A percentile compares a stretch with the other conserved stretches of the same genome.
phyloP scores from a whole-genome alignment of 495 filamentous ascomycete species.

The Hypoxylon perforatum region DNA sequence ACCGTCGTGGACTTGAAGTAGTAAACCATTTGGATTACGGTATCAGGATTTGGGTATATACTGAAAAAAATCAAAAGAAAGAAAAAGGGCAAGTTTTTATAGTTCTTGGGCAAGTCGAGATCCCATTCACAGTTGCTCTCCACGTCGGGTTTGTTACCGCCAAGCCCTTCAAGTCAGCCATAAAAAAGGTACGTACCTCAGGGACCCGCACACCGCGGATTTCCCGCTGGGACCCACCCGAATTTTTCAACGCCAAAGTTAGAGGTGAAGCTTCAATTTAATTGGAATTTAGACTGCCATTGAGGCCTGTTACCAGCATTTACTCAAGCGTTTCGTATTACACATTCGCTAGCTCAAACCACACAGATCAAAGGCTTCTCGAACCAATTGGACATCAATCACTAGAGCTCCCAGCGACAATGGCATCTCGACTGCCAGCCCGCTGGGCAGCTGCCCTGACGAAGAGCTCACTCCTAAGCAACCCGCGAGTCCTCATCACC shows the following conservation, averaged over 20 bases:
- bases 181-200: slow-evolving; percentile 18
- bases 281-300: neutral
- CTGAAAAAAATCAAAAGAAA: neutral
- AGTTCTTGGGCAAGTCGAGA: slow-evolving; percentile 4
- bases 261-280: slow-evolving; percentile 33
- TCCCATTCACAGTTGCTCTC: neutral
- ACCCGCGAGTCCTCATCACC: slow-evolving; percentile 52
- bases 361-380: neutral
- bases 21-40: slow-evolving; percentile 79
- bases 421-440: slow-evolving; percentile 65
- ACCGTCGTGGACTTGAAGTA: slow-evolving; percentile 89
- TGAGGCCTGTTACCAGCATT: slow-evolving; percentile 1
- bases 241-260: slow-evolving; percentile 38
- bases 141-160: neutral
- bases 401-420: slow-evolving; percentile 51
- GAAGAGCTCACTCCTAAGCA: slow-evolving; percentile 26
- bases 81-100: neutral
- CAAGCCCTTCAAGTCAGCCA: neutral
- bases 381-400: slow-evolving; percentile 4
- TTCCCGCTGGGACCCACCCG: slow-evolving; percentile 36
- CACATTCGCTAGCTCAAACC: neutral
- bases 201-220: slow-evolving; percentile 20
- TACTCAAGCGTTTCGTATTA: neutral
- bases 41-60: neutral
- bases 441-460: slow-evolving; percentile 54